Evolutionary conservation across 2,329 filamentous ascomycete species (phyloP).

Genomic region (Stemphylium beticola): DNA sequence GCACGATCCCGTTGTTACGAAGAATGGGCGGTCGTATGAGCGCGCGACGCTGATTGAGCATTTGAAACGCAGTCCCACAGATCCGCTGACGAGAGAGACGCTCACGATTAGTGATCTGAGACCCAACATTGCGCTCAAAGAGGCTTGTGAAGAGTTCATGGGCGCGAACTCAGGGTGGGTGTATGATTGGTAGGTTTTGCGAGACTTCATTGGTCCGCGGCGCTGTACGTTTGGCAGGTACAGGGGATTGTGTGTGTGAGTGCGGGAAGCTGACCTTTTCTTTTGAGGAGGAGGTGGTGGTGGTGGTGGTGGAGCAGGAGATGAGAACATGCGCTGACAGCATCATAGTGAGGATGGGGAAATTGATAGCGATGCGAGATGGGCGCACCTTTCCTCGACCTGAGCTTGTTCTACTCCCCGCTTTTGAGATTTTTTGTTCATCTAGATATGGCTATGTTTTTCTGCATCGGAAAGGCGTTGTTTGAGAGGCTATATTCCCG

Average conservation of each 20-base stretch:
- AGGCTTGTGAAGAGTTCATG: slow-evolving; percentile 85
- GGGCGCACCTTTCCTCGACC: slow-evolving; percentile 37
- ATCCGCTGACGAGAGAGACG: slow-evolving; percentile 83
- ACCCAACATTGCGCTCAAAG: slow-evolving; percentile 80
- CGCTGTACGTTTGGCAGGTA: slow-evolving; percentile 20
- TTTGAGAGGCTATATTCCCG: neutral
- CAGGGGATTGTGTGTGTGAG: neutral
- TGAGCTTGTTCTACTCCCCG: neutral
- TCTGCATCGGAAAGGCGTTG: neutral
- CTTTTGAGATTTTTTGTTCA: neutral
- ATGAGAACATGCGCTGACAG: slow-evolving; percentile 23
- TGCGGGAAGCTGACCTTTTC: neutral
- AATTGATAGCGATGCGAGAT: slow-evolving; percentile 31
- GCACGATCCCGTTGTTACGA: slow-evolving; percentile 74
- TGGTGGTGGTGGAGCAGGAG: neutral
- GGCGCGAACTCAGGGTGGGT: slow-evolving; percentile 84
- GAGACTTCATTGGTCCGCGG: slow-evolving; percentile 19
- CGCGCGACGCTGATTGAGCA: slow-evolving; percentile 85
- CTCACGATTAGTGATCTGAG: slow-evolving; percentile 73
- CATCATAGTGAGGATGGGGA: slow-evolving; percentile 34
- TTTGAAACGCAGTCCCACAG: slow-evolving; percentile 73
- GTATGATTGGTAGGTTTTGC: slow-evolving; percentile 74
- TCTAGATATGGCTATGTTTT: neutral
- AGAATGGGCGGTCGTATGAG: slow-evolving; percentile 90
- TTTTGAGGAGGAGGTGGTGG: neutral